These are phyloP conservation scores for Clavulina sp. DNA, from an alignment of 768 basidiomycete genomes.

Conservation along the genomic window DNA sequence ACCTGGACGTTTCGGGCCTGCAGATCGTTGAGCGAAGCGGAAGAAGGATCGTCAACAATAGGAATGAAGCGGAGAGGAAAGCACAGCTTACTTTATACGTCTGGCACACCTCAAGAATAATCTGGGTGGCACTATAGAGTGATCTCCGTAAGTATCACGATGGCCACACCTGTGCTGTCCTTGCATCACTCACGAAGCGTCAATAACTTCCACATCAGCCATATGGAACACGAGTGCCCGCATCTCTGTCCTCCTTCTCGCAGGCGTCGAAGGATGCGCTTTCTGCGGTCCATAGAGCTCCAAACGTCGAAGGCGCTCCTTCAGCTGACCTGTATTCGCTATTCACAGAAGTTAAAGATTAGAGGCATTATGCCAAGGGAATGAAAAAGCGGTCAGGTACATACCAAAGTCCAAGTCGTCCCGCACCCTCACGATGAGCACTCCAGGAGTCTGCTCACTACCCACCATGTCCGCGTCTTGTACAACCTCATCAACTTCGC, in stretches of 20 bases:
- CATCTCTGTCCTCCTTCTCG: conserved; percentile 51
- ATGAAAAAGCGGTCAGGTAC: conserved; percentile 13
- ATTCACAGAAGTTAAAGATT: not conserved
- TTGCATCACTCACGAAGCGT: conserved; percentile 61
- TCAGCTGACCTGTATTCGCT: conserved; percentile 93
- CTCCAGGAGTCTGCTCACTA: conserved; percentile 61
- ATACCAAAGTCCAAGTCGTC: conserved; percentile 84
- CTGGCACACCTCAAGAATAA: conserved; percentile 62
- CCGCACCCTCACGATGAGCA: conserved; percentile 72
- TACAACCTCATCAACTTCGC: conserved; percentile 57
- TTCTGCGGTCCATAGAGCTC: conserved; percentile 56
- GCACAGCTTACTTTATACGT: conserved; percentile 45
- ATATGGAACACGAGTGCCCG: conserved; percentile 79
- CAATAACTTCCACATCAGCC: conserved; percentile 77
- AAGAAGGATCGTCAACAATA: not conserved
- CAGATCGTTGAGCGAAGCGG: not conserved
- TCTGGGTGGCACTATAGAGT: conserved; percentile 54
- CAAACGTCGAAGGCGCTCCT: conserved; percentile 29
- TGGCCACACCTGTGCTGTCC: not conserved
- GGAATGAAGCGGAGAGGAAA: too few relatives aligned
- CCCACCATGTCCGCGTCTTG: too few relatives aligned
- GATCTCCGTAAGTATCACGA: not conserved
- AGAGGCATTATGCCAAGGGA: not conserved
- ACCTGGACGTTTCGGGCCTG: conserved; percentile 16
- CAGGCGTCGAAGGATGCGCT: conserved; percentile 80